These are phyloP conservation scores for Sphaerulina populicola DNA, from an alignment of 2,329 filamentous ascomycete genomes.

Conservation along the genomic window DNA sequence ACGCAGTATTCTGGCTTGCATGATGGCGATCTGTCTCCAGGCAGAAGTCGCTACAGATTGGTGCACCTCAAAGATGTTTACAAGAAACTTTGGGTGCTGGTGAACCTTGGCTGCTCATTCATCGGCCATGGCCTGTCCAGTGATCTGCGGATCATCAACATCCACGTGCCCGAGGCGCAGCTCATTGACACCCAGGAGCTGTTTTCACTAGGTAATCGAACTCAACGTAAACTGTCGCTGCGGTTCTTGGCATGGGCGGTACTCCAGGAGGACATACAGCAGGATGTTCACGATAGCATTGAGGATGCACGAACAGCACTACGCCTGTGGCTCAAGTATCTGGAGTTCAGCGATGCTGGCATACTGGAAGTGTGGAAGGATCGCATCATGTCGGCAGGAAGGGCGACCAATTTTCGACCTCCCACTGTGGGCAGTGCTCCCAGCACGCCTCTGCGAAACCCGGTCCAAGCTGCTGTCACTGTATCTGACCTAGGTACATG, in stretches of 20 bases:
- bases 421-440: conserved; percentile 28
- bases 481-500: neutral
- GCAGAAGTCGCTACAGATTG: conserved; percentile 70
- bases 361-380: conserved; percentile 74
- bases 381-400: conserved; percentile 67
- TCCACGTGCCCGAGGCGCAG: conserved; percentile 81
- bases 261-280: conserved; percentile 87
- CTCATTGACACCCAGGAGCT: conserved; percentile 91
- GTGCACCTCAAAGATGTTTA: conserved; percentile 85
- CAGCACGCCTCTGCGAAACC: conserved; percentile 25
- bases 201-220: conserved; percentile 70
- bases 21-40: conserved; percentile 71
- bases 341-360: conserved; percentile 80
- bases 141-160: conserved; percentile 97
- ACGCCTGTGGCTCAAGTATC: conserved; percentile 79
- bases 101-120: conserved; percentile 90
- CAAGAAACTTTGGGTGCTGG: conserved; percentile 94
- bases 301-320: conserved; percentile 89
- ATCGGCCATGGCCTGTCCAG: conserved; percentile 88
- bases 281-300: conserved; percentile 83
- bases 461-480: neutral
- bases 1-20: conserved; percentile 91
- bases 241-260: conserved; percentile 88
- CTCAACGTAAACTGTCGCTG: conserved; percentile 73
- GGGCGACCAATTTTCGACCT: conserved; percentile 44